Conservation (phyloP, 1,284 basidiomycete genomes). For the Marasmius fiardii region DNA sequence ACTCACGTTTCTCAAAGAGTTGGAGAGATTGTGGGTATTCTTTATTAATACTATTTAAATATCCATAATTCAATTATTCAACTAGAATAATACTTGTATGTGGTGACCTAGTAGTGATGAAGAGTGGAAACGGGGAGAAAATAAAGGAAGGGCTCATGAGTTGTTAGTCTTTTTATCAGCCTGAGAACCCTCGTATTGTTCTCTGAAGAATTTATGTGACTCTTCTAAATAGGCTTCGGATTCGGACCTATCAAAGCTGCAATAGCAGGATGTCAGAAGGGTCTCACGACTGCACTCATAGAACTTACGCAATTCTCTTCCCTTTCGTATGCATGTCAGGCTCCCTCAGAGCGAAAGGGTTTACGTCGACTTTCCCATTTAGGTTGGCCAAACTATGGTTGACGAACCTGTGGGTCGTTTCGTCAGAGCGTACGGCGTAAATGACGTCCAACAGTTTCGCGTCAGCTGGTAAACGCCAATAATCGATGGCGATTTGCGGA, state of each 20-base stretch:
- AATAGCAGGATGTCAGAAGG: slow-evolving; percentile 13
- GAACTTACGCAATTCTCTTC: slow-evolving; percentile 62
- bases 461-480: slow-evolving; percentile 79
- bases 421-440: slow-evolving; percentile 89
- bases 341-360: slow-evolving; percentile 90
- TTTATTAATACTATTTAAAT: no score
- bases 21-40: no score
- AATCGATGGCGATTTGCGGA: slow-evolving; percentile 89
- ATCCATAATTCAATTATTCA: no score
- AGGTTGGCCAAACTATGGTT: slow-evolving; percentile 92
- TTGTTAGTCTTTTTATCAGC: background rate
- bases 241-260: slow-evolving; percentile 75
- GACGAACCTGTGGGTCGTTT: slow-evolving; percentile 89
- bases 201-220: slow-evolving; percentile 44
- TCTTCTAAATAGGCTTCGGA: slow-evolving; percentile 62
- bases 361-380: slow-evolving; percentile 73
- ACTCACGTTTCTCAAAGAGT: no score
- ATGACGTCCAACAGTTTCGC: slow-evolving; percentile 87
- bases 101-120: no score
- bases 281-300: slow-evolving; percentile 3
- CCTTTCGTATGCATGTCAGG: slow-evolving; percentile 84
- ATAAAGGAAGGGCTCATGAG: background rate
- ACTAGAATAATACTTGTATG: no score
- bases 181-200: slow-evolving; percentile 9
- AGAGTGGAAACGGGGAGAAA: background rate